Evolutionary conservation across 225 moss, liverwort and hornwort genomes (phyloP).

Genomic region (Asterella californica): DNA sequence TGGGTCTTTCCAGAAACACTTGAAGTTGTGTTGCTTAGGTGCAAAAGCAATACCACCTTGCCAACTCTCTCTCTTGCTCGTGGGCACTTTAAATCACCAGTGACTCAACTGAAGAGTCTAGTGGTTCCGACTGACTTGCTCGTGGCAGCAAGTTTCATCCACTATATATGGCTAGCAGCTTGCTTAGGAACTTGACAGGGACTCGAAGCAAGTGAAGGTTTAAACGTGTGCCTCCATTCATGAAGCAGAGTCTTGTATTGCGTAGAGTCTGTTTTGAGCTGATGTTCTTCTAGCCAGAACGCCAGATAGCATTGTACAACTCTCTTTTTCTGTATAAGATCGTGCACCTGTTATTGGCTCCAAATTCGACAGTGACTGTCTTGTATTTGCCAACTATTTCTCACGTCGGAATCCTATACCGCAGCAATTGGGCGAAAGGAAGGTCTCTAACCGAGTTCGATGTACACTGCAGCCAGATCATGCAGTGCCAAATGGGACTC

Average conservation of each 20-base stretch:
- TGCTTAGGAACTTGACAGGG: too few relatives aligned
- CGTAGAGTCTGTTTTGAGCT: background rate
- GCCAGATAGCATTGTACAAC: too few relatives aligned
- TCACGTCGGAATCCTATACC: too few relatives aligned
- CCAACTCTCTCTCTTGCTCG: background rate
- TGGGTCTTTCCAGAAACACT: background rate
- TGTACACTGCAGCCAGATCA: conserved; percentile 16
- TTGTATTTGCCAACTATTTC: too few relatives aligned
- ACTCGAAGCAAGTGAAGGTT: too few relatives aligned
- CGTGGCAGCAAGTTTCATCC: background rate
- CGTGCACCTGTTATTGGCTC: too few relatives aligned
- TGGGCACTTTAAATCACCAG: background rate
- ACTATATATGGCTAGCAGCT: background rate
- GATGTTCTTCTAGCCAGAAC: background rate
- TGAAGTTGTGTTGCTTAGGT: background rate
- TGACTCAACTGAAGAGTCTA: background rate
- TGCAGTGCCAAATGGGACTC: background rate
- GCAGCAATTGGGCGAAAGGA: background rate
- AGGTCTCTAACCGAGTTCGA: background rate
- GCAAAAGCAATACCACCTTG: background rate
- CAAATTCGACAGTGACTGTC: too few relatives aligned
- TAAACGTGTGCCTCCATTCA: too few relatives aligned
- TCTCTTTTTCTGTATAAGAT: too few relatives aligned
- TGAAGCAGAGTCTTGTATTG: too few relatives aligned
- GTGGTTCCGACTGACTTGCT: background rate